Conservation (phyloP, 306 rosid species). For the Corylus heterophylla region DNA sequence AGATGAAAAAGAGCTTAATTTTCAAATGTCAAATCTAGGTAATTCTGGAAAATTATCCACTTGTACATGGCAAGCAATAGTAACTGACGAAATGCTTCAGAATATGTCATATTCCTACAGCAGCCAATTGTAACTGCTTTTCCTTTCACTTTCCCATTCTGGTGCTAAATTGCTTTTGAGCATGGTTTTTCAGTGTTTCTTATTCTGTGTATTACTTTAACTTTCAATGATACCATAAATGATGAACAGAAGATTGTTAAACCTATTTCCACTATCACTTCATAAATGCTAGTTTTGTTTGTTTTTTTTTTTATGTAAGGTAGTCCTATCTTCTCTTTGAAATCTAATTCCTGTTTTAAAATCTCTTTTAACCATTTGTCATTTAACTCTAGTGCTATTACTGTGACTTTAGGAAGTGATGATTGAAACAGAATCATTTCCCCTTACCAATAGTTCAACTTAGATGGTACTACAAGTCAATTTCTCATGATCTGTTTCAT, state of each 20-base stretch:
- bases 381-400: not conserved
- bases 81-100: not conserved
- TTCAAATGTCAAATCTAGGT: not conserved
- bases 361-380: not conserved
- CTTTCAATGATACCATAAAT: too few relatives aligned
- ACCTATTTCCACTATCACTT: too few relatives aligned
- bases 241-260: too few relatives aligned
- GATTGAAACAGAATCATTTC: not conserved
- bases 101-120: not conserved
- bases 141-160: not conserved
- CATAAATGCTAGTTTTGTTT: too few relatives aligned
- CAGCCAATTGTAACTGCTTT: not conserved
- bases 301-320: too few relatives aligned
- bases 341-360: too few relatives aligned
- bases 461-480: not conserved
- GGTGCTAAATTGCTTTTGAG: not conserved
- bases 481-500: not conserved
- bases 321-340: too few relatives aligned
- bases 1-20: not conserved
- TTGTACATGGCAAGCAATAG: not conserved
- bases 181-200: too few relatives aligned
- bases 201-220: too few relatives aligned
- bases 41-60: not conserved
- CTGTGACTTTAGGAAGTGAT: not conserved
- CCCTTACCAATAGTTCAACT: not conserved